These are phyloP conservation scores for Ustilago hordei DNA, from an alignment of 1,284 basidiomycete genomes.

Conservation along the genomic window DNA sequence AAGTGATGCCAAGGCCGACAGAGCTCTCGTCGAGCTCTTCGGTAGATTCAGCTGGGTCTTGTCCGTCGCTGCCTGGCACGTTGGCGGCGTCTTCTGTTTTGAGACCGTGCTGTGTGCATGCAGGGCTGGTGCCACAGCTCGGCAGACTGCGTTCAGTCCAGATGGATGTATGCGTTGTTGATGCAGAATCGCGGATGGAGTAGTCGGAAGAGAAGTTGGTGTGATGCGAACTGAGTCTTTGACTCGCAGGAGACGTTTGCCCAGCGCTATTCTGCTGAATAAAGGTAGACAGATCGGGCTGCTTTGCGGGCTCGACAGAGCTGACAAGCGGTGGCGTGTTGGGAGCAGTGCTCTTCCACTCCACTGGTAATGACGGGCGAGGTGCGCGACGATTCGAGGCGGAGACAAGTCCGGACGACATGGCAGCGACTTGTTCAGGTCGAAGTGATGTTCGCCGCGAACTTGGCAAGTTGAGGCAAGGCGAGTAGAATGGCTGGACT, in stretches of 20 bases:
- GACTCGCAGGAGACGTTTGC: conserved; percentile 22
- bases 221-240: conserved; percentile 25
- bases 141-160: conserved; percentile 47
- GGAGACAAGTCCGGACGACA: background rate
- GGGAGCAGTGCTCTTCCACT: conserved; percentile 21
- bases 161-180: conserved; percentile 35
- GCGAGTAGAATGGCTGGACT: conserved; percentile 32
- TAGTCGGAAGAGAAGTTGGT: conserved; percentile 35
- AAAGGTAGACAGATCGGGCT: conserved; percentile 19
- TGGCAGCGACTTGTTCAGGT: conserved; percentile 2
- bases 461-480: conserved; percentile 15
- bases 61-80: background rate
- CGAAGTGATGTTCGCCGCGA: conserved; percentile 13
- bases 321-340: conserved; percentile 20
- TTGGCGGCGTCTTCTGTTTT: conserved; percentile 8
- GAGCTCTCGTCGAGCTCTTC: conserved; percentile 45
- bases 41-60: conserved; percentile 19
- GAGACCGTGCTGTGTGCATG: conserved; percentile 25
- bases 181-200: conserved; percentile 38
- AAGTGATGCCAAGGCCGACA: conserved; percentile 50
- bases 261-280: conserved; percentile 12
- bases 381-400: conserved; percentile 15
- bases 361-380: conserved; percentile 29
- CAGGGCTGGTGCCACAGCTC: conserved; percentile 47
- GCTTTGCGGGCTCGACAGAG: conserved; percentile 12